phyloP scores from a whole-genome alignment of 2,329 filamentous ascomycete genomes.

The Colletotrichum liriopes region DNA sequence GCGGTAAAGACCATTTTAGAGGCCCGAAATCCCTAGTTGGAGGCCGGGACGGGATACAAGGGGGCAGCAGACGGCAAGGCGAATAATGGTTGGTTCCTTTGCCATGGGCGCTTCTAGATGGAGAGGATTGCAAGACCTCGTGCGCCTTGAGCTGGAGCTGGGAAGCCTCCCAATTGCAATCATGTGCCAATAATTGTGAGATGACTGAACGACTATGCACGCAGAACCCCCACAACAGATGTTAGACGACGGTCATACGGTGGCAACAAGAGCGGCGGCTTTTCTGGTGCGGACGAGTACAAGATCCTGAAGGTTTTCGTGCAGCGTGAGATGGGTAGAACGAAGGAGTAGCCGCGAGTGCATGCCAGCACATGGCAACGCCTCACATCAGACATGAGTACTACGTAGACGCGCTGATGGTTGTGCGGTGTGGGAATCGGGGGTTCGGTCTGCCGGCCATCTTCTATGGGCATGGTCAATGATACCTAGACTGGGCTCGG shows the following conservation, averaged over 20 bases:
- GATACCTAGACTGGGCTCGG: not conserved
- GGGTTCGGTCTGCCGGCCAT: conserved; percentile 13
- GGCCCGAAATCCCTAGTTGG: conserved; percentile 12
- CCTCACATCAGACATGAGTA: not conserved
- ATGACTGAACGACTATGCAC: not conserved
- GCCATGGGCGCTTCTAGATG: not conserved
- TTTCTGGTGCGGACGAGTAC: conserved; percentile 4
- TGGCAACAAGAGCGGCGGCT: not conserved
- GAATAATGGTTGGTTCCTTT: not conserved
- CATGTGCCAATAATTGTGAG: not conserved
- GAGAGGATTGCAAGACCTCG: not conserved
- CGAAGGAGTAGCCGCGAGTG: conserved; percentile 1
- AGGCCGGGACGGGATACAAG: not conserved
- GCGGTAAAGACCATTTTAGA: conserved; percentile 35
- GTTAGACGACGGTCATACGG: not conserved
- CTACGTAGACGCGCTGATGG: not conserved
- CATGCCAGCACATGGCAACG: not conserved
- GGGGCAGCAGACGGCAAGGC: not conserved
- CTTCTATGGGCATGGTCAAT: not conserved
- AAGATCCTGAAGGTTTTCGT: conserved; percentile 2
- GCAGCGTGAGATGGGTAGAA: not conserved
- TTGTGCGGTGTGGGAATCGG: conserved; percentile 13
- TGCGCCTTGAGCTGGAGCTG: not conserved
- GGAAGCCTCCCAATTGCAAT: not conserved
- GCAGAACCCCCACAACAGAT: not conserved